A percentile compares a stretch with the other conserved stretches of the same genome.
These are phyloP conservation scores for Penicillium daleae DNA, from an alignment of 495 filamentous ascomycete genomes.

Conservation along the genomic window DNA sequence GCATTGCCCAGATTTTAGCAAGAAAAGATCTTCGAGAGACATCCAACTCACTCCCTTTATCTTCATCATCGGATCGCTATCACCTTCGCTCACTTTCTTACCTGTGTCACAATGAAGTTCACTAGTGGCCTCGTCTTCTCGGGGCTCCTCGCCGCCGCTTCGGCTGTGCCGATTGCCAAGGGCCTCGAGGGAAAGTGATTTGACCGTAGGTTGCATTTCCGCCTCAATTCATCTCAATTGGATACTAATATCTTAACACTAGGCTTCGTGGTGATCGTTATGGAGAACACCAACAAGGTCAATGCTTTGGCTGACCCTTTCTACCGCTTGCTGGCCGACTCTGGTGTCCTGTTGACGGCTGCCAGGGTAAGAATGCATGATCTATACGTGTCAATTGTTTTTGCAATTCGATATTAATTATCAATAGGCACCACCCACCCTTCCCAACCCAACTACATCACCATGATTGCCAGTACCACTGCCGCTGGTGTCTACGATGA, in stretches of 20 bases:
- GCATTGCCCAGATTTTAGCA: neutral
- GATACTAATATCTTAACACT: neutral
- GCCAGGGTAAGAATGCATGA: slow-evolving; percentile 6
- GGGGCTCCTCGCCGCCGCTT: slow-evolving; percentile 5
- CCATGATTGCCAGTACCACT: slow-evolving; percentile 18
- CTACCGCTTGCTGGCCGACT: slow-evolving; percentile 13
- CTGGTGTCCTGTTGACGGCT: slow-evolving; percentile 11
- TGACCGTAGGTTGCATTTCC: neutral
- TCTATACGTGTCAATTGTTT: neutral
- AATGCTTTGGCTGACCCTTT: slow-evolving; percentile 13
- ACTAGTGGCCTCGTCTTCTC: neutral
- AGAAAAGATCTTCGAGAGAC: neutral
- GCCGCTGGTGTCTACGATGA: slow-evolving; percentile 19
- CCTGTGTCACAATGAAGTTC: slow-evolving; percentile 8
- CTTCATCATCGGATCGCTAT: neutral
- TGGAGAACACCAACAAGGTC: slow-evolving; percentile 23
- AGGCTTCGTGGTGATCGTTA: slow-evolving; percentile 20
- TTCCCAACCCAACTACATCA: slow-evolving; percentile 22
- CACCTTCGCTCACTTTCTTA: neutral
- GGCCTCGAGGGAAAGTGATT: slow-evolving; percentile 17
- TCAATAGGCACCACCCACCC: slow-evolving; percentile 14
- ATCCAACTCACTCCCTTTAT: neutral
- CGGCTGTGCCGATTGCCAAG: neutral
- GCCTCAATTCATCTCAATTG: neutral
- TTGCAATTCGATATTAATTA: neutral